Conservation (phyloP, 2,329 filamentous ascomycete species). For the Alternaria ventricosa region DNA sequence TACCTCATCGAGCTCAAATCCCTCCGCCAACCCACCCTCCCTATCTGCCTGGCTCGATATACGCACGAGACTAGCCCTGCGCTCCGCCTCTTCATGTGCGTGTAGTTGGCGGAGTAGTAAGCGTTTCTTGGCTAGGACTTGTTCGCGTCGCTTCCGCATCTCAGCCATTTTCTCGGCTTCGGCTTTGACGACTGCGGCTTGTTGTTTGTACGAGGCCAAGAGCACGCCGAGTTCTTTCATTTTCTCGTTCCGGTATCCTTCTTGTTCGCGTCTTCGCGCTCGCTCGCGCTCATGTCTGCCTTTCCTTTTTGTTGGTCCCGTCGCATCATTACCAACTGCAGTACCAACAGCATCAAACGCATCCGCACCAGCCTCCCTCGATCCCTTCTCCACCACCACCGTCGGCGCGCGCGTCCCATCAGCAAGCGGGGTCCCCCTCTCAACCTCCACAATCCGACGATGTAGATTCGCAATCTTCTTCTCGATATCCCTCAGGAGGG, state of each 20-base stretch:
- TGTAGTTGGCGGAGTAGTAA: neutral
- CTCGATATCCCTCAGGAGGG: neutral
- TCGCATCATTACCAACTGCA: accelerated
- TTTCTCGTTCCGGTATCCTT: neutral
- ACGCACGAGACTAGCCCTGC: neutral
- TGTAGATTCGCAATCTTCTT: neutral
- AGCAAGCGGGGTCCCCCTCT: neutral
- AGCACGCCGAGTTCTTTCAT: neutral
- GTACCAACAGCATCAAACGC: neutral
- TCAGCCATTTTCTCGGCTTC: neutral
- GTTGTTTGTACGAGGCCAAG: neutral
- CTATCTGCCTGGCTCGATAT: neutral
- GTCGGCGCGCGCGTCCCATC: too few species aligned
- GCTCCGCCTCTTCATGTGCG: neutral
- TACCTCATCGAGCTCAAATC: neutral
- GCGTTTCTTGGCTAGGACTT: neutral
- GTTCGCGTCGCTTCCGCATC: neutral
- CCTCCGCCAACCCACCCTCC: neutral
- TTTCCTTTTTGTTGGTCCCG: neutral
- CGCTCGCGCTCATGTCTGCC: neutral
- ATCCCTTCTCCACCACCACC: too few species aligned
- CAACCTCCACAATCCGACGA: neutral
- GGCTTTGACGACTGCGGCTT: neutral
- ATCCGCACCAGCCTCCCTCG: too few species aligned
- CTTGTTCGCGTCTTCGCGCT: neutral